phyloP scores from a whole-genome alignment of 2,329 filamentous ascomycete genomes.

The Hypoxylon sp. region DNA sequence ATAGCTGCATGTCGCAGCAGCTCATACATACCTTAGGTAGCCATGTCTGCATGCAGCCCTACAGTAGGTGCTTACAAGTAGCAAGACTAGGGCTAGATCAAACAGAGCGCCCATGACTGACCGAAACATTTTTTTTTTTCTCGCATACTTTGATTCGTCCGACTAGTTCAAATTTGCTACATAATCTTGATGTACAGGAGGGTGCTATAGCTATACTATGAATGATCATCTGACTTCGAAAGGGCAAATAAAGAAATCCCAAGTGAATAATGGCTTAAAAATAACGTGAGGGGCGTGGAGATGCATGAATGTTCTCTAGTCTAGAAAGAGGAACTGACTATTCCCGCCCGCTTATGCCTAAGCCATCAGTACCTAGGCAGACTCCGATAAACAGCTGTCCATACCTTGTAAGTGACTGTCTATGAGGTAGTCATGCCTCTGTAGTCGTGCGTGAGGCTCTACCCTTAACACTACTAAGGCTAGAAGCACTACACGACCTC shows the following conservation, averaged over 20 bases:
- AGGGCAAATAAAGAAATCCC: not conserved
- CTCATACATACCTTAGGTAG: slow-evolving; percentile 25
- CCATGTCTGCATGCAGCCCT: slow-evolving; percentile 41
- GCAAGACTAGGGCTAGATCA: slow-evolving; percentile 22
- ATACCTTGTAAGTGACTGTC: not conserved
- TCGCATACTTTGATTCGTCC: slow-evolving; percentile 22
- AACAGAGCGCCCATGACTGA: slow-evolving; percentile 36
- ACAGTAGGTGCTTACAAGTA: slow-evolving; percentile 25
- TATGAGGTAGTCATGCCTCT: not conserved
- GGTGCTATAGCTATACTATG: not conserved
- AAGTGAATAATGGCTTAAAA: not conserved
- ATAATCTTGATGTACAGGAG: slow-evolving; percentile 25
- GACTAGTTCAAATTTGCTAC: slow-evolving; percentile 7
- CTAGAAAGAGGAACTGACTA: not conserved
- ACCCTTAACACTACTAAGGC: not conserved
- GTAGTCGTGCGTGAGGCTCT: not conserved
- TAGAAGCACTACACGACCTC: too few species aligned
- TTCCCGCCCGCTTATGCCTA: not conserved
- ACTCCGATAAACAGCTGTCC: not conserved
- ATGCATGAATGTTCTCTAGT: not conserved
- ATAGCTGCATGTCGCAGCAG: slow-evolving; percentile 36
- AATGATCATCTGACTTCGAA: not conserved
- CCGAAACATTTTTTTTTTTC: slow-evolving; percentile 25
- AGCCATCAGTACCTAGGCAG: not conserved
- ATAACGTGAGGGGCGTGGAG: not conserved